Percentiles rank a stretch among this genome's conserved stretches.
phyloP scores from a whole-genome alignment of 306 rosid species.

The Castanea crenata region DNA sequence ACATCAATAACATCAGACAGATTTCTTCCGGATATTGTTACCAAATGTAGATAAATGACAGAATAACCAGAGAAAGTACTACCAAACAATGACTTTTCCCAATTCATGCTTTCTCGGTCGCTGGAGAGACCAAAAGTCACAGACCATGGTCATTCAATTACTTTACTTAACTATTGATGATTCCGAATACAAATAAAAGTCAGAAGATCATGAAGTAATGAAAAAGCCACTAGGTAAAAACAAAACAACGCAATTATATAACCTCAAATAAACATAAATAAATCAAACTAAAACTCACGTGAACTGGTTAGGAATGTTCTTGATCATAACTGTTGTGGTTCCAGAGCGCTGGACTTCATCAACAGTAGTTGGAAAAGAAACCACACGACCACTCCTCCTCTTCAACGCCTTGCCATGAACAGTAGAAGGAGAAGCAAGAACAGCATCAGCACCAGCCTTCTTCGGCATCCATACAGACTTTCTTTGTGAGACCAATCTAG shows the following conservation, averaged over 20 bases:
- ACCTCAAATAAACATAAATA: neutral
- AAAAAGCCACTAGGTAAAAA: neutral
- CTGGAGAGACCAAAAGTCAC: neutral
- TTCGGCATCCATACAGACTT: neutral
- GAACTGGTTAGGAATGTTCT: conserved; percentile 25
- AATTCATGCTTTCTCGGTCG: neutral
- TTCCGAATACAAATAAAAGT: too few species aligned
- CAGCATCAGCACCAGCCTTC: neutral
- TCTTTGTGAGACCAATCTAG: neutral
- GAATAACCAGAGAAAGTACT: neutral
- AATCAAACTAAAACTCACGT: neutral
- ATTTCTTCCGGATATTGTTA: neutral
- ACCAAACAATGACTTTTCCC: neutral
- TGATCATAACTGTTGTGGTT: conserved; percentile 28
- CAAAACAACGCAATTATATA: neutral
- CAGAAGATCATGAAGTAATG: neutral
- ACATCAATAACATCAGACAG: neutral
- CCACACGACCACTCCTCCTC: neutral
- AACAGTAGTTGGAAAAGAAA: conserved; percentile 4
- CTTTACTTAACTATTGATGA: too few species aligned
- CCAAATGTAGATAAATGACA: neutral
- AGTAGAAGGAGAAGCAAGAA: neutral
- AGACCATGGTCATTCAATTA: neutral
- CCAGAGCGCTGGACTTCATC: neutral
- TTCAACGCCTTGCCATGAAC: neutral